Evolutionary conservation across 2,329 filamentous ascomycete genomes (phyloP), one percentile per base, ranked within the genome.

Genomic region (Diaporthe sp.): DNA sequence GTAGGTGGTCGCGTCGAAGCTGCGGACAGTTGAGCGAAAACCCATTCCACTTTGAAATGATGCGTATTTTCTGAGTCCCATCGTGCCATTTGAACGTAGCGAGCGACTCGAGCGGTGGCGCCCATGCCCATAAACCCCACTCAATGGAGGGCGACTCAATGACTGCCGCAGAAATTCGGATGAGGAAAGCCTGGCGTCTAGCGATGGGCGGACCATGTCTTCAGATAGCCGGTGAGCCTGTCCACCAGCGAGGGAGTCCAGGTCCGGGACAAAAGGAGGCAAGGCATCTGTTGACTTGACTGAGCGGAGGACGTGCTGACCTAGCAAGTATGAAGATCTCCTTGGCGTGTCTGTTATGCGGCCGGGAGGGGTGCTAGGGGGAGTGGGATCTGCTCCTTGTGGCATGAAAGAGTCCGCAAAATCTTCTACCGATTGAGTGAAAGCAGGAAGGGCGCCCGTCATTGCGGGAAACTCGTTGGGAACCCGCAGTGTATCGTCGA

Each of bases 401-500:
- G 85, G 85, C 74, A 89, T 82, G 73, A 89, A 89, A 2, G 86
- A 83, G 74, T 92, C 89, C 3, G 86, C 84, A 79, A 92, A 90
- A 3, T 86, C 86, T 67, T 91, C 90, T 1, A 88, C 83, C 2
- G 90, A 90, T 15, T 84, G 83, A 72, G 85, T 87, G 34, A 84
- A 81, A 4, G 82, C 84, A 2, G 83, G 82, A 10, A 89, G 80
- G 47, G 86, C 86, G 12, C 87, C 89, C 12, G 88, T 86, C 88
- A 92, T 90, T 13, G 85, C 78, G 0, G 87, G 84, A n/a, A 88
- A 82, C 12, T 90, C 85, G 17, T 42, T 44, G 1, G 76, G 60
- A 7, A 86, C 85, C 0, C 87, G 85, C 22, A 88, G 79, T 0
- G 92, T 93, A 44, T 91, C 91, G 75, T 97, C 94, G 49, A 98